These are phyloP conservation scores for Clathrospora elynae DNA, from an alignment of 2,329 filamentous ascomycete genomes.

Conservation along the genomic window DNA sequence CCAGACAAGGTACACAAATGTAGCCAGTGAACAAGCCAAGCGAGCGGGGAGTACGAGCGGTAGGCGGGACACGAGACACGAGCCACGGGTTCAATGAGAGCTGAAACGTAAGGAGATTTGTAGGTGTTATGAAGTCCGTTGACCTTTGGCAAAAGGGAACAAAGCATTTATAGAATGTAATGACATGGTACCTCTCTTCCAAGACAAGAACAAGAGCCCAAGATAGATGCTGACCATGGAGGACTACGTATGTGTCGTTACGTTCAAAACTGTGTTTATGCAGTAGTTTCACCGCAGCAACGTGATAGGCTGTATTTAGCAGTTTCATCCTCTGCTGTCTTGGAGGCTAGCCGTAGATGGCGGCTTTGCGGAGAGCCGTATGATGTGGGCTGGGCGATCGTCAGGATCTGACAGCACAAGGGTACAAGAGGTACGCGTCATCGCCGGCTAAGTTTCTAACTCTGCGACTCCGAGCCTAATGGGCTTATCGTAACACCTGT, in stretches of 20 bases:
- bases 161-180: conserved; percentile 17
- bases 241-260: conserved; percentile 4
- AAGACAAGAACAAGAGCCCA: conserved; percentile 5
- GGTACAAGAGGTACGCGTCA: conserved; percentile 37
- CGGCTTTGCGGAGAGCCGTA: conserved; percentile 38
- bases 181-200: not conserved
- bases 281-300: conserved; percentile 4
- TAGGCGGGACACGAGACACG: conserved; percentile 6
- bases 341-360: conserved; percentile 22
- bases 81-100: conserved; percentile 11
- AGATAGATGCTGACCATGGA: conserved; percentile 10
- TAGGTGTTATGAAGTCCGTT: conserved; percentile 3
- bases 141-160: conserved; percentile 15
- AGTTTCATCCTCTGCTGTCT: conserved; percentile 1
- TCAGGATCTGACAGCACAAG: conserved; percentile 19
- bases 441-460: conserved; percentile 22
- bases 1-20: conserved; percentile 11
- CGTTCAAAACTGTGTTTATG: conserved; percentile 4
- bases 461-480: conserved; percentile 8
- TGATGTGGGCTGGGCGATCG: conserved; percentile 24
- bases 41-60: not conserved
- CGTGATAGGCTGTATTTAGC: not conserved
- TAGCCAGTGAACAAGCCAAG: conserved; percentile 3
- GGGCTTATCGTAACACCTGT: conserved; percentile 19
- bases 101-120: not conserved